Conservation (phyloP, 768 basidiomycete genomes). For the Termitomyces sp. region DNA sequence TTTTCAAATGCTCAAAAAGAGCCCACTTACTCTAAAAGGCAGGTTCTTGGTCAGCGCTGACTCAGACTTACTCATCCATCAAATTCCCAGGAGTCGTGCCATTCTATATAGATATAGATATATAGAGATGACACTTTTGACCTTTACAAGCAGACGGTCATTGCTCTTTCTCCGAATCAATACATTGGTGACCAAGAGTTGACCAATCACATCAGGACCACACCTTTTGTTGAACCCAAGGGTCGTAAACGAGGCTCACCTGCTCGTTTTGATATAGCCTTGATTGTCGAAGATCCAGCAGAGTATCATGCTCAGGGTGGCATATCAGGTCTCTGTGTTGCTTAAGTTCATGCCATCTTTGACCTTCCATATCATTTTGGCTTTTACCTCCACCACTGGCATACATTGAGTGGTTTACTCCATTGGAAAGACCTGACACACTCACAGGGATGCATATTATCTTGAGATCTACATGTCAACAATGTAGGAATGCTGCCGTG, state of each 20-base stretch:
- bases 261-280: constrained; percentile 1
- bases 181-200: neutral
- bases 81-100: too few species aligned
- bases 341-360: constrained; percentile 5
- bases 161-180: neutral
- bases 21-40: too few species aligned
- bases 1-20: too few species aligned
- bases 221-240: neutral
- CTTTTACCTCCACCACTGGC: neutral
- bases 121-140: neutral
- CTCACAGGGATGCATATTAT: constrained; percentile 16
- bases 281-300: neutral
- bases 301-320: neutral
- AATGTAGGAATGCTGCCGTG: constrained; percentile 14
- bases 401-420: constrained; percentile 7
- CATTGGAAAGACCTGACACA: neutral
- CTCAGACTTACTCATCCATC: too few species aligned
- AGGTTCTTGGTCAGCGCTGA: too few species aligned
- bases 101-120: too few species aligned
- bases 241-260: neutral
- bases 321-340: constrained; percentile 2
- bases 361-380: constrained; percentile 4
- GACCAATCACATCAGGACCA: neutral
- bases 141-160: neutral
- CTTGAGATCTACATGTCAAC: constrained; percentile 14